Evolutionary conservation across 208 protist species (phyloP), one percentile per base, ranked within the genome.

Genomic region (Wallacemonas collosoma): DNA sequence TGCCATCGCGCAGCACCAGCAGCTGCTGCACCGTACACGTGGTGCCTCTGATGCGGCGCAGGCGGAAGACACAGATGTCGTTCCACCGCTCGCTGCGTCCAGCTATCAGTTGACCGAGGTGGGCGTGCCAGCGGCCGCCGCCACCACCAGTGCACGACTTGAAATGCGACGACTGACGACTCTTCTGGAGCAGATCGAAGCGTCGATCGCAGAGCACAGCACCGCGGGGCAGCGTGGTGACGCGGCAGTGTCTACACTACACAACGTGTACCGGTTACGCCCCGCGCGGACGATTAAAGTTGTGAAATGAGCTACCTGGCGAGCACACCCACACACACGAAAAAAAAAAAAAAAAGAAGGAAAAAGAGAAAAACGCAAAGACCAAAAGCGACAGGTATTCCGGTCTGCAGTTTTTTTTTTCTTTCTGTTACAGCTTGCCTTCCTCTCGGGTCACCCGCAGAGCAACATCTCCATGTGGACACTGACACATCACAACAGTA

Each of bases 101-200:
- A 39, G 79, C 57, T 65, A 65, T 51, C 87, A 93, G 75, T 56
- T 77, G 71, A 83, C 79, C 9, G 80, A 80, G 41, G 86, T 91
- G n/a, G 87, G 87, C 11, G 53, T 58, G 41, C 87, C 87, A 17
- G 73, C 75, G 8, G 62, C 70, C 3, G 68, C 78, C 2, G 77
- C 79, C 14, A 93, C 90, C 2, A 95, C 90, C n/a, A 90, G 87
- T 3, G 87, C 90, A 0, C 79, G 76, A 14, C 40, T 93, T 6
- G 87, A 93, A 51, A 38, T 82, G 35, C 73, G 77, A 17, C 85
- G 87, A 2, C 73, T 94, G 41, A n/a, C 57, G 6, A 66, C 58
- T 14, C 57, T 70, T 8, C n/a, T 71, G n/a, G 47, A 26, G 55
- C 57, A 72, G 45, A 39, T 80, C 5, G 43, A 71, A 9, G 36